Base-by-base conservation (phyloP, 2,329 filamentous ascomycete genomes). In the Gaeumannomyces tritici region DNA sequence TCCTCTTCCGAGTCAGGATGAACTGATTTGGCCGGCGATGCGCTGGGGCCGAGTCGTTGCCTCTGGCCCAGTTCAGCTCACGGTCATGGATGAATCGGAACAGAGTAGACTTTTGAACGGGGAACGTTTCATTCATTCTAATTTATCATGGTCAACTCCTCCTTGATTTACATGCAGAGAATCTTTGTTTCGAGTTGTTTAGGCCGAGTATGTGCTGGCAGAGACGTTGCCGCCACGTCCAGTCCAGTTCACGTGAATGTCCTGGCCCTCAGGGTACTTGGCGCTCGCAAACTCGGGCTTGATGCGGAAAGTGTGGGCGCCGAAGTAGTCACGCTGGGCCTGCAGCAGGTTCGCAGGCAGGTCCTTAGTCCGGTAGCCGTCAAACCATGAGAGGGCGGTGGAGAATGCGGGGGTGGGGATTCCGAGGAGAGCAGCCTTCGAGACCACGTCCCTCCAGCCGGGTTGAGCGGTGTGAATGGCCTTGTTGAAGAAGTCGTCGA, bases 211-310 rank as follows among this genome's bases (percentile, higher is more conserved):
- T 70, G 93, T 98, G 61, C 93, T 96, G 72, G 95, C 95, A 70
- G 92, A 96, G 68, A 99, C 90, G 75, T 98, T 95, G 74, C 95
- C 95, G 75, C 95, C 95, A 76, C 95, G 90, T 72, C 95, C 95
- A 70, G 95, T 99, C 95, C 95, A 99, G 90, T 99, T 99, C 78
- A 98, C 92, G 86, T 99, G 95, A 75, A 93, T 95, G 77, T 98
- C 87, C 81, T 92, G 81, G 77, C 88, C 91, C 70, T 83, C 86
- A 68, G 88, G 89, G 83, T 96, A 96, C 80, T 91, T 92, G 63
- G 82, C 86, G 76, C 73, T 89, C 70, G 89, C 89, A 68, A 70
- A 73, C 80, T 93, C 89, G 65, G 90, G 89, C 88, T 95, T 93
- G 80, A 95, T 85, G 72, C 82, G 82, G 88, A 95, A 95, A 69